phyloP scores from a whole-genome alignment of 2,329 filamentous ascomycete species.

The Lasiodiplodia sp. region DNA sequence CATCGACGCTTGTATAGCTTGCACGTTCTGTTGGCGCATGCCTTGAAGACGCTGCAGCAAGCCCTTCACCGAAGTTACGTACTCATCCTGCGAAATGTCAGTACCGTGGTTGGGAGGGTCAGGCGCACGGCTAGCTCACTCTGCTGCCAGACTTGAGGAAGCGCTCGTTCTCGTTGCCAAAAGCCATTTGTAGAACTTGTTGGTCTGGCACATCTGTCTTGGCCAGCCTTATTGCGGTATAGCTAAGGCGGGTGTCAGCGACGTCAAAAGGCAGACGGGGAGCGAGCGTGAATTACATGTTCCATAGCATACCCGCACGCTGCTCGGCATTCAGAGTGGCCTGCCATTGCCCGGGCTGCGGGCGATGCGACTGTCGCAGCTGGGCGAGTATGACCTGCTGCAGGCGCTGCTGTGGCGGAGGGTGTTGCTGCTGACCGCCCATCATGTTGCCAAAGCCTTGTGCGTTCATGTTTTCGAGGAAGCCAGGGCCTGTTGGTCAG shows the following conservation, averaged over 20 bases:
- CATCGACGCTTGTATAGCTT: constrained; percentile 20
- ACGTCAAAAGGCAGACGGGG: background rate
- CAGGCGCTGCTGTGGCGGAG: constrained; percentile 14
- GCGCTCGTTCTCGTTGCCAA: background rate
- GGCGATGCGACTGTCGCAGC: constrained; percentile 19
- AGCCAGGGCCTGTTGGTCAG: constrained; percentile 9
- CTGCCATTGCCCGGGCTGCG: constrained; percentile 18
- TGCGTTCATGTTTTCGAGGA: constrained; percentile 12
- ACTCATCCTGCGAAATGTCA: constrained; percentile 18
- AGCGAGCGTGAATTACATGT: constrained; percentile 4
- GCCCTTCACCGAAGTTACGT: background rate
- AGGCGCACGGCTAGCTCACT: background rate
- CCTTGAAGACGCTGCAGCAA: background rate
- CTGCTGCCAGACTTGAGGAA: constrained; percentile 1
- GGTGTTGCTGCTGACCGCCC: constrained; percentile 20
- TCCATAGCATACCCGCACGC: constrained; percentile 17
- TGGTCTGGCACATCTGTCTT: constrained; percentile 10
- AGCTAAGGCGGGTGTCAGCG: constrained; percentile 17
- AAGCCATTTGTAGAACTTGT: constrained; percentile 17
- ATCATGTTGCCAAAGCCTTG: constrained; percentile 24
- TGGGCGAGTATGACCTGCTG: constrained; percentile 20
- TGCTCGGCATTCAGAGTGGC: background rate
- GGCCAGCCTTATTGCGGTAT: constrained; percentile 18
- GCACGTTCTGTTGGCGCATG: constrained; percentile 22
- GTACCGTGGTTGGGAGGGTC: background rate